Evolutionary conservation across 805 yeast species (phyloP).

Genomic region (Cyberlindnera xishuangbannaensis): DNA sequence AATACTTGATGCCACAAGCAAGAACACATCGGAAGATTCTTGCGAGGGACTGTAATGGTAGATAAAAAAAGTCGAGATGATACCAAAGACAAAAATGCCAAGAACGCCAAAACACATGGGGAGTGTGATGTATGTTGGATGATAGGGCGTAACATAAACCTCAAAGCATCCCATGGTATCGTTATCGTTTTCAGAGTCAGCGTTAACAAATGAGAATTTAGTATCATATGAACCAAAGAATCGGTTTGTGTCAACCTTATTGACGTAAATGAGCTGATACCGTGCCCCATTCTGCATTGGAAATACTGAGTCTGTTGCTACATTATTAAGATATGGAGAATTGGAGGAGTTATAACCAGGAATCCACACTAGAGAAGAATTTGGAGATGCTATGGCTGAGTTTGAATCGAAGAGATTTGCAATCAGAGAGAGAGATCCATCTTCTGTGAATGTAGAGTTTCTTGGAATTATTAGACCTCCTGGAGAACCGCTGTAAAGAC

Average conservation of each 20-base stretch:
- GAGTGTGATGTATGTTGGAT: constrained; percentile 31
- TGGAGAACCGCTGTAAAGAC: no score
- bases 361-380: no score
- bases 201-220: constrained; percentile 35
- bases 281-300: constrained; percentile 22
- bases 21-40: constrained; percentile 49
- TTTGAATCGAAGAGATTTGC: no score
- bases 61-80: constrained; percentile 30
- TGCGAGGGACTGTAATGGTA: constrained; percentile 47
- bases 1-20: constrained; percentile 49
- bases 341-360: no score
- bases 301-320: no score
- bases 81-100: constrained; percentile 35
- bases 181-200: constrained; percentile 29
- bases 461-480: not conserved
- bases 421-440: no score
- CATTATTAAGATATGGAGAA: no score
- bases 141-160: constrained; percentile 44
- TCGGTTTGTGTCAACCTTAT: constrained; percentile 22
- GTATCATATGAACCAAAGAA: constrained; percentile 42
- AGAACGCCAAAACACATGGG: constrained; percentile 36
- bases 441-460: constrained; percentile 3
- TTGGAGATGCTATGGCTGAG: no score
- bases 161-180: constrained; percentile 36
- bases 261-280: constrained; percentile 23